These are phyloP conservation scores for Tetradesmus obliquus DNA, from an alignment of 139 green algal species.

Conservation along the genomic window DNA sequence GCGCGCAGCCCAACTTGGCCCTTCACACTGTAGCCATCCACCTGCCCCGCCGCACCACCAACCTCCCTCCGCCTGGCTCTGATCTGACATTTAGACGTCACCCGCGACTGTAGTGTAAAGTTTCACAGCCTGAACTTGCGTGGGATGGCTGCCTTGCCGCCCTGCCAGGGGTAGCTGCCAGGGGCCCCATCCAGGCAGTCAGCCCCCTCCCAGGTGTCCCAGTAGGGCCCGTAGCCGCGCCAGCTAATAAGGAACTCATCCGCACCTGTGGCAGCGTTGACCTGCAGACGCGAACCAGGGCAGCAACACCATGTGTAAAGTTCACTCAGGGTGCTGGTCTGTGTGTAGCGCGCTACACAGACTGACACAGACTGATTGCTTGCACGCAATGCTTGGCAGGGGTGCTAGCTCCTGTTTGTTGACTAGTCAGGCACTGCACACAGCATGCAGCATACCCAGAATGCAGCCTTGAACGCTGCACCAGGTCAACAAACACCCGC, in stretches of 20 bases:
- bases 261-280: neutral
- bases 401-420: neutral
- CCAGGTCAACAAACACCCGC: too few species aligned
- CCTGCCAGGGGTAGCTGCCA: conserved; percentile 15
- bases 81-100: too few species aligned
- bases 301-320: neutral
- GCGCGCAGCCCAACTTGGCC: too few species aligned
- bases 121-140: conserved; percentile 8
- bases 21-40: too few species aligned
- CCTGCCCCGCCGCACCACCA: too few species aligned
- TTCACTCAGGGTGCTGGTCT: neutral
- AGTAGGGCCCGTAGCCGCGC: conserved; percentile 14
- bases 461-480: too few species aligned
- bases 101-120: neutral
- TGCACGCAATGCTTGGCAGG: neutral
- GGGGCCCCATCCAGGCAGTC: neutral
- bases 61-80: too few species aligned
- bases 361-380: neutral
- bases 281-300: neutral
- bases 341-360: neutral
- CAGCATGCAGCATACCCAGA: too few species aligned
- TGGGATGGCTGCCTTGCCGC: conserved; percentile 6
- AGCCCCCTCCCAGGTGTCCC: conserved; percentile 26
- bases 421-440: too few species aligned
- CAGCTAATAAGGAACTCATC: conserved; percentile 27